These are phyloP conservation scores for Mucor velutinosus DNA, from an alignment of 371 early-diverging fungal genomes.

Conservation along the genomic window DNA sequence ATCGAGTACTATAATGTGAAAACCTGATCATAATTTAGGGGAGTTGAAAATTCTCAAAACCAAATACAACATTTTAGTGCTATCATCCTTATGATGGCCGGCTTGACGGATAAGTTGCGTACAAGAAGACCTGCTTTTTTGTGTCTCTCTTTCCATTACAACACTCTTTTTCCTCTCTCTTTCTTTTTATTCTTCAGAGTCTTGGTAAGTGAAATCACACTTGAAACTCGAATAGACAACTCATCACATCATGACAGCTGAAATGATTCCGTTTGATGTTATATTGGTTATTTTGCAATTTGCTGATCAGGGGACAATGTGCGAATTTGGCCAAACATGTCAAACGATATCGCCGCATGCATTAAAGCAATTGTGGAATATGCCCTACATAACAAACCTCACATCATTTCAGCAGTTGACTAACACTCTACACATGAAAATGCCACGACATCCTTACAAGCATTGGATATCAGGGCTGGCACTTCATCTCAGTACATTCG, in stretches of 20 bases:
- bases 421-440: background rate
- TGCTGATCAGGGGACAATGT: slow-evolving; percentile 2
- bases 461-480: slow-evolving; percentile 8
- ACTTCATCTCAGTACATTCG: slow-evolving; percentile 1
- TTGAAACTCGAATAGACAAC: too few relatives aligned
- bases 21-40: background rate
- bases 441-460: background rate
- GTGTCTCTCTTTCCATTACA: background rate
- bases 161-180: background rate
- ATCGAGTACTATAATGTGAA: background rate
- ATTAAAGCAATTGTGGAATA: slow-evolving; percentile 8
- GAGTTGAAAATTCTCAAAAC: background rate
- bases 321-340: slow-evolving; percentile 1
- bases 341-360: slow-evolving; percentile 5
- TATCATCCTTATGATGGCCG: background rate
- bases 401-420: background rate
- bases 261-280: slow-evolving; percentile 9
- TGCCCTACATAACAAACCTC: slow-evolving; percentile 1
- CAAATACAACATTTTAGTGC: background rate
- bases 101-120: background rate
- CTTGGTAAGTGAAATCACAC: too few relatives aligned
- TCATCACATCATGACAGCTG: background rate
- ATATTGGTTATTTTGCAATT: slow-evolving; percentile 5
- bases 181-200: background rate
- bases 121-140: background rate